These are phyloP conservation scores for Amphirosellinia nigrospora DNA, from an alignment of 495 filamentous ascomycete species.

Conservation along the genomic window DNA sequence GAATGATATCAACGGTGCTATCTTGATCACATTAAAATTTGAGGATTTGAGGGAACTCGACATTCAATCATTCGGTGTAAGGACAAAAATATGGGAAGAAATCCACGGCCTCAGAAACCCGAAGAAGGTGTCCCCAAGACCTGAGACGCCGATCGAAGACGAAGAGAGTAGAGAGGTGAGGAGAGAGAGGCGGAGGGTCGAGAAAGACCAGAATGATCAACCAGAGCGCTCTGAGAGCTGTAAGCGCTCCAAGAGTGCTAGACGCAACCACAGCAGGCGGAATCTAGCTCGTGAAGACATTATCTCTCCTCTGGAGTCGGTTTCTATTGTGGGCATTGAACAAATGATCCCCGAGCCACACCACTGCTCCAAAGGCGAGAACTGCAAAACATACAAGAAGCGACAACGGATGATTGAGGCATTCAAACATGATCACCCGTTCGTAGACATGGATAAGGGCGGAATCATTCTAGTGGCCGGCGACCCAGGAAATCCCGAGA, in stretches of 20 bases:
- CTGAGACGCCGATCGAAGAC: conserved; percentile 63
- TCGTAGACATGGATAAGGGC: conserved; percentile 59
- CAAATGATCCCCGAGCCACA: conserved; percentile 85
- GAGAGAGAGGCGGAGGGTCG: conserved; percentile 45
- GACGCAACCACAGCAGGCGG: conserved; percentile 44
- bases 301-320: conserved; percentile 77
- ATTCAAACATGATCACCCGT: conserved; percentile 73
- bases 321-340: conserved; percentile 92
- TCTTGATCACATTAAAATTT: conserved; percentile 84
- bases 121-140: conserved; percentile 55
- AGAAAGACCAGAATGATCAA: conserved; percentile 39
- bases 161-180: conserved; percentile 51
- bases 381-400: conserved; percentile 79
- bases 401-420: conserved; percentile 71
- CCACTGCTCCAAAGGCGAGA: conserved; percentile 87
- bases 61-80: conserved; percentile 91
- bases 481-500: conserved; percentile 73
- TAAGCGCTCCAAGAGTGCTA: conserved; percentile 49
- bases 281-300: conserved; percentile 63
- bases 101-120: conserved; percentile 74
- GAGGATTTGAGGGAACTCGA: conserved; percentile 94
- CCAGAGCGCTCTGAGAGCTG: conserved; percentile 46
- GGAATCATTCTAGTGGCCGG: conserved; percentile 69
- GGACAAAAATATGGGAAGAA: conserved; percentile 83
- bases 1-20: conserved; percentile 88